Base-by-base conservation (phyloP, 2,329 filamentous ascomycete genomes). In the Geosmithia putterillii region DNA sequence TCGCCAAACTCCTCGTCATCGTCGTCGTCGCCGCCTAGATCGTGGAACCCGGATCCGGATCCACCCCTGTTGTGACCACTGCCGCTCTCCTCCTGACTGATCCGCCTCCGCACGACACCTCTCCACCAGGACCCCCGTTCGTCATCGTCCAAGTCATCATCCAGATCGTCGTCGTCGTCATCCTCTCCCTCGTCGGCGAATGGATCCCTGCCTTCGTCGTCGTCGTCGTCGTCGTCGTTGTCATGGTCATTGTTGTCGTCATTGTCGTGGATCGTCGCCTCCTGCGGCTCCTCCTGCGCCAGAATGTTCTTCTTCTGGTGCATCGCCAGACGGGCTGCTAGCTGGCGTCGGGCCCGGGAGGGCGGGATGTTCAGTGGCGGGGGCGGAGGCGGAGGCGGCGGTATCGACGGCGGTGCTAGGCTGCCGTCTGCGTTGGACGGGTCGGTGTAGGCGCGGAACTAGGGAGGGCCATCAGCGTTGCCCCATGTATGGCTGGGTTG, bases 311-410 rank as follows among this genome's bases (percentile, higher is more conserved):
- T 76, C 59, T 86, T 82, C 51, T 80, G 77, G 50, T 86, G 83
- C 62, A 83, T 76, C 2, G 86, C 77, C 54, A 96, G 72, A 12
- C 89, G 79, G 12, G 86, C 85, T n/a, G 88, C 89, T n/a, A 96
- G 75, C 60, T 94, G 87, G 44, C 87, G 73, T 42, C 90, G 79
- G 7, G 90, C 90, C 42, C 90, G 79, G 7, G 87, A 94, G 2
- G 90, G 89, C 1, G 85, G 81, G 32, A 90, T 80, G 58, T 90
- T 92, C 54, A 95, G 70, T 12, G 88, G 86, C 25, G 85, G 81
- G 19, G 79, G 84, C n/a, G 83, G 82, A 1, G 77, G 73, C 2
- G 72, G 73, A 3, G 76, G 76, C 7, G 76, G 74, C 3, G 62
- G 73, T 40, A 78, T 71, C 12, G 74, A 76, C 2, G 74, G 77